Conservation (phyloP, 257 asterid species). For the Gentiana dahurica region DNA sequence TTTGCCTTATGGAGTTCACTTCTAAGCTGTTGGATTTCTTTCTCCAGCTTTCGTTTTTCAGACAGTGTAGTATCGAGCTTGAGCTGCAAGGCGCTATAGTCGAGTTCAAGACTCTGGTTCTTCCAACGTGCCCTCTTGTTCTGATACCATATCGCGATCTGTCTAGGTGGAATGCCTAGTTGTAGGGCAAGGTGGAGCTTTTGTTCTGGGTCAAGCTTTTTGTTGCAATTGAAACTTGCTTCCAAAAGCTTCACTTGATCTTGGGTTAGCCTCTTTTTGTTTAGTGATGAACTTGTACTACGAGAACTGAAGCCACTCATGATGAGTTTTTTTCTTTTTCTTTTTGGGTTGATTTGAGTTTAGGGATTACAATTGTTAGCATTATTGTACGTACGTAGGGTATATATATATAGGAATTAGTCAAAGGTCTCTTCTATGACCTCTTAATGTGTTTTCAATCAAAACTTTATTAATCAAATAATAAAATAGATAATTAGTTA, state of each 20-base stretch:
- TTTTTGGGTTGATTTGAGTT: conserved; percentile 7
- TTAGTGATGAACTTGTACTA: conserved; percentile 14
- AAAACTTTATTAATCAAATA: too few species aligned
- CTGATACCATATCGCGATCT: conserved; percentile 89
- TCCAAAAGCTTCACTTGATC: conserved; percentile 68
- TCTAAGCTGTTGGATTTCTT: conserved; percentile 39
- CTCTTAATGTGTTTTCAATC: too few species aligned
- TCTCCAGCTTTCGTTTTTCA: conserved; percentile 47
- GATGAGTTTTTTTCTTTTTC: neutral
- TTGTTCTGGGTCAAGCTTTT: conserved; percentile 73
- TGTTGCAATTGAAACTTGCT: conserved; percentile 49
- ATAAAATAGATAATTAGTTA: too few species aligned
- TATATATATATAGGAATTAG: conserved; percentile 3
- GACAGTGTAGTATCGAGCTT: conserved; percentile 46
- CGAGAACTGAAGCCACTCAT: conserved; percentile 28
- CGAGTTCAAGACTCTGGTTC: conserved; percentile 70
- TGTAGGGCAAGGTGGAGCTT: conserved; percentile 66
- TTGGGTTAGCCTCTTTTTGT: conserved; percentile 54
- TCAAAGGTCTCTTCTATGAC: conserved; percentile 9
- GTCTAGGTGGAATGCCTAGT: conserved; percentile 71
- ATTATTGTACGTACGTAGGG: neutral
- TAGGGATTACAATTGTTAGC: conserved; percentile 3
- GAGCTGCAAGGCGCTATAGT: conserved; percentile 41
- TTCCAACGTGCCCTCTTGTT: conserved; percentile 86
- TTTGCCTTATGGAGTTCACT: conserved; percentile 46